A percentile compares a stretch with the other conserved stretches of the same genome.
Conservation (phyloP, 164 flowering plant genomes). For the Warburgia ugandensis region DNA sequence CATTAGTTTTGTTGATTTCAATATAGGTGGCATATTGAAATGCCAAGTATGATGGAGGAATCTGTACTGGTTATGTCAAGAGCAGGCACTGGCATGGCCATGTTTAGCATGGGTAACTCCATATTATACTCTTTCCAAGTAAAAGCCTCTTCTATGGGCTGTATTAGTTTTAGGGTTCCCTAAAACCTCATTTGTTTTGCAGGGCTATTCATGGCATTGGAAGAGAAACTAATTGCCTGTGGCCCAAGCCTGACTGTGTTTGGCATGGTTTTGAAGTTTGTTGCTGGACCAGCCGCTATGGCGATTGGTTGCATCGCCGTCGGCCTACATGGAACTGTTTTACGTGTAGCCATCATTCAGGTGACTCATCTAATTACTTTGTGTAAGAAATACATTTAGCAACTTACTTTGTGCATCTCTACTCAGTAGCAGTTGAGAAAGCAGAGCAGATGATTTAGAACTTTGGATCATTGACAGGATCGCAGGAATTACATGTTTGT, state of each 20-base stretch:
- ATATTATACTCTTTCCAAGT: too few relatives aligned
- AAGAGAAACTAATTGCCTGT: constrained; percentile 54
- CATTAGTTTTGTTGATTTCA: background rate
- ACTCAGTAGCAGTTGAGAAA: too few relatives aligned
- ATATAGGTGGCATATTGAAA: constrained; percentile 46
- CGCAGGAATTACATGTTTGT: background rate
- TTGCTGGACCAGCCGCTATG: constrained; percentile 74
- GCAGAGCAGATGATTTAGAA: too few relatives aligned
- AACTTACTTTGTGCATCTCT: too few relatives aligned
- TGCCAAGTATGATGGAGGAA: constrained; percentile 64
- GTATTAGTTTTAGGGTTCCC: too few relatives aligned
- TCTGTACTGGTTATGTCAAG: constrained; percentile 54
- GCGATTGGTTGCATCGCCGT: constrained; percentile 49
- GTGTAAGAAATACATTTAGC: too few relatives aligned
- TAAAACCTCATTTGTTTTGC: background rate
- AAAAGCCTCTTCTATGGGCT: too few relatives aligned
- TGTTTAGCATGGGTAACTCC: constrained; percentile 72
- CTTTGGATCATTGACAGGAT: too few relatives aligned
- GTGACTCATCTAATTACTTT: constrained; percentile 17
- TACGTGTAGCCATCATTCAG: constrained; percentile 73
- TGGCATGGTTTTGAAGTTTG: constrained; percentile 59
- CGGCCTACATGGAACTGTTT: constrained; percentile 53
- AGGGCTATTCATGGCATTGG: constrained; percentile 76
- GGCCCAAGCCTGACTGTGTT: constrained; percentile 40
- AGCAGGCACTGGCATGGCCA: constrained; percentile 76